Evolutionary conservation across 768 basidiomycete genomes (phyloP).

Genomic region (Infundibulicybe gibba): DNA sequence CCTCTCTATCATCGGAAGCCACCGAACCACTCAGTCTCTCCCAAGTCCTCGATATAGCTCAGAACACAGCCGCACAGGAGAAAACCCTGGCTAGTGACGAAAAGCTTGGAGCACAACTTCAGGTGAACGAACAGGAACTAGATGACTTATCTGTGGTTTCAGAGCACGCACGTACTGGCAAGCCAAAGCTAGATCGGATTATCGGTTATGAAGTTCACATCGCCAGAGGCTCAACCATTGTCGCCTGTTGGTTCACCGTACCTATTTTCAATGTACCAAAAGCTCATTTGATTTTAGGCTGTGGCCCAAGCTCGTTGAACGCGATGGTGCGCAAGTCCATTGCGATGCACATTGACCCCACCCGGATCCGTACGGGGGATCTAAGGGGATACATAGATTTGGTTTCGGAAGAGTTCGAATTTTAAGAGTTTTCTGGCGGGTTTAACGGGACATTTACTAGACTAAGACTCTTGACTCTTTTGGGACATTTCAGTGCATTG

Average conservation of each 20-base stretch:
- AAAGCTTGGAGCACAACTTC: constrained; percentile 24
- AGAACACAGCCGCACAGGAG: neutral
- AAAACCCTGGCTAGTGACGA: neutral
- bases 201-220: constrained; percentile 60
- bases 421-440: constrained; percentile 28
- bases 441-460: no score
- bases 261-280: no score
- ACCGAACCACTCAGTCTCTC: no score
- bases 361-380: constrained; percentile 49
- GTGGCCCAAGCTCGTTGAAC: constrained; percentile 70
- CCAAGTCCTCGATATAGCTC: neutral
- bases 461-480: no score
- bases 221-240: constrained; percentile 53
- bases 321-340: constrained; percentile 65
- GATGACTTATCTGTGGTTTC: constrained; percentile 54
- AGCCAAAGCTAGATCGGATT: constrained; percentile 60
- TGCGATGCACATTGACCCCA: constrained; percentile 55
- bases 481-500: no score
- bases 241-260: constrained; percentile 58
- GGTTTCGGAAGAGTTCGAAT: constrained; percentile 67
- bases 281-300: constrained; percentile 36
- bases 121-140: constrained; percentile 55
- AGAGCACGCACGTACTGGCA: constrained; percentile 62
- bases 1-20: no score
- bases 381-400: constrained; percentile 51